Conservation (phyloP, 2,329 filamentous ascomycete species). For the Ceratocystis destructans region DNA sequence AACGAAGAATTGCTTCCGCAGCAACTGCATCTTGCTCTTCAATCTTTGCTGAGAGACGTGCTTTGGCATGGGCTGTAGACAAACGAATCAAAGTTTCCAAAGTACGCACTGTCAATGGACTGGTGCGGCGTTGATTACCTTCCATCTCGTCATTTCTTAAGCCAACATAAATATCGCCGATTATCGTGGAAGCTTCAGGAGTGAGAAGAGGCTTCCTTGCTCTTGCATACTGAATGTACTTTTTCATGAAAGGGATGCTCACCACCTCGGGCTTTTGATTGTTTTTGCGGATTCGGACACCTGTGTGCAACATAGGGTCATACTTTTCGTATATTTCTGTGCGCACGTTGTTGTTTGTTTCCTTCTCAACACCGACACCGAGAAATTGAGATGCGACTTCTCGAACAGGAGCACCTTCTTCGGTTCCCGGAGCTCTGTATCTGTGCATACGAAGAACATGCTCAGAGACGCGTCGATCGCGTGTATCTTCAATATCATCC, state of each 20-base stretch:
- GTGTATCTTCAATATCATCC: slow-evolving; percentile 89
- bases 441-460: slow-evolving; percentile 95
- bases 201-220: slow-evolving; percentile 79
- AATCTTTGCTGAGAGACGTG: slow-evolving; percentile 72
- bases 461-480: slow-evolving; percentile 84
- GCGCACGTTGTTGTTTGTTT: slow-evolving; percentile 55
- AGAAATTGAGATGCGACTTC: slow-evolving; percentile 75
- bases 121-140: slow-evolving; percentile 83
- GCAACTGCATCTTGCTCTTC: slow-evolving; percentile 79
- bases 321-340: slow-evolving; percentile 94
- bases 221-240: slow-evolving; percentile 98
- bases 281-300: slow-evolving; percentile 65
- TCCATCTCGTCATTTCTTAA: slow-evolving; percentile 93
- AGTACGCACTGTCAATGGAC: slow-evolving; percentile 91
- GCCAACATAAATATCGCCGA: slow-evolving; percentile 79
- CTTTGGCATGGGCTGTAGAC: slow-evolving; percentile 88
- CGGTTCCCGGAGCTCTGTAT: slow-evolving; percentile 80
- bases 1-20: slow-evolving; percentile 79
- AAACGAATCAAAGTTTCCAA: slow-evolving; percentile 97
- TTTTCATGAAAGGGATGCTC: slow-evolving; percentile 97
- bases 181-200: slow-evolving; percentile 81
- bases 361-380: slow-evolving; percentile 71
- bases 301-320: slow-evolving; percentile 88
- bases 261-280: slow-evolving; percentile 73
- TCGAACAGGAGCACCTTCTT: slow-evolving; percentile 87